phyloP scores from a whole-genome alignment of 352 stramenopile genomes.

The Globisporangium spinosum region DNA sequence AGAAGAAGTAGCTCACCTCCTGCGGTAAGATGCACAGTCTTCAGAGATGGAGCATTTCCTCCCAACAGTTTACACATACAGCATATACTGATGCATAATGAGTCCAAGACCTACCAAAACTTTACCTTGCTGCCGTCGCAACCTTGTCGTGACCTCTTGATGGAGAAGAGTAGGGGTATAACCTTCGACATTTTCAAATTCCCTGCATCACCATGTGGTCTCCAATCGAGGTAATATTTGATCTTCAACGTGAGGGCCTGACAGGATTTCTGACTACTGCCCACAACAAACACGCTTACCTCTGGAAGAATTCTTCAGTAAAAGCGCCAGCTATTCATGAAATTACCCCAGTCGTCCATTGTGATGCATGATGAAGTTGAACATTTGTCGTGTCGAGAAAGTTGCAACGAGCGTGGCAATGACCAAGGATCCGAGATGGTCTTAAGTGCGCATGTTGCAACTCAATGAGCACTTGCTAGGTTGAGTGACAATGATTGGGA shows the following conservation, averaged over 20 bases:
- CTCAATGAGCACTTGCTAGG: background rate
- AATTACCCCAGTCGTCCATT: background rate
- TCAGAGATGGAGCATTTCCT: background rate
- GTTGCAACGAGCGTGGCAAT: background rate
- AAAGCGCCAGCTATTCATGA: background rate
- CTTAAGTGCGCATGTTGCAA: background rate
- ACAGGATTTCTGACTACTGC: background rate
- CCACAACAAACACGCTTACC: background rate
- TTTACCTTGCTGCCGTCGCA: background rate
- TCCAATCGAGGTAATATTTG: background rate
- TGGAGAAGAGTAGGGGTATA: background rate
- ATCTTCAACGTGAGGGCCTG: background rate
- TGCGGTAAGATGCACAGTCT: background rate
- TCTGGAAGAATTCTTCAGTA: background rate
- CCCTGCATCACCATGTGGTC: background rate
- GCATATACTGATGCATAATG: background rate
- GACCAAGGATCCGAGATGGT: background rate
- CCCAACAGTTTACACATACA: background rate
- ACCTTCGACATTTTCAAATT: background rate
- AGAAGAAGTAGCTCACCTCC: constrained; percentile 29
- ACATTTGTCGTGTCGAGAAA: background rate
- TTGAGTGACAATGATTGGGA: background rate
- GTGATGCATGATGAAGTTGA: background rate
- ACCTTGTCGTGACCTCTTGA: background rate
- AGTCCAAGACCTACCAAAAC: background rate